These are phyloP conservation scores for Wickerhamomyces alni DNA, from an alignment of 805 yeast species.

Conservation along the genomic window DNA sequence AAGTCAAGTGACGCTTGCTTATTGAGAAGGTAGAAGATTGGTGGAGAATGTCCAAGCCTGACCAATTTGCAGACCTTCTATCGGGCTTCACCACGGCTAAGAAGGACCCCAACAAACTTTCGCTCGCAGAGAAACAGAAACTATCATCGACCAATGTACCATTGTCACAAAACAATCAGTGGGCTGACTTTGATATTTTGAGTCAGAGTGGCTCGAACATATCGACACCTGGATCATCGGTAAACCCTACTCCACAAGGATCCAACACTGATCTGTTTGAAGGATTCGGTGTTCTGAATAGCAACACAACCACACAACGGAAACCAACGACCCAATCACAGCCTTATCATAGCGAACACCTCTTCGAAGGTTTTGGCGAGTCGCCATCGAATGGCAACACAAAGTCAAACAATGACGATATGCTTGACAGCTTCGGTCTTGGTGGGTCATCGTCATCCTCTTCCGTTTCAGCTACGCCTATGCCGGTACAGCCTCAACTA, in stretches of 20 bases:
- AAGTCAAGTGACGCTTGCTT: no score
- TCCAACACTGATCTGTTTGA: slow-evolving; percentile 12
- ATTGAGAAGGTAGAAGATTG: no score
- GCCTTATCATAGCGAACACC: slow-evolving; percentile 5
- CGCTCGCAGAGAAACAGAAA: slow-evolving; percentile 30
- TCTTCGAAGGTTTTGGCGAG: slow-evolving; percentile 17
- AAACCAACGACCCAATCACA: slow-evolving; percentile 2
- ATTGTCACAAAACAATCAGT: slow-evolving; percentile 12
- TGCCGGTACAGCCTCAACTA: slow-evolving; percentile 1
- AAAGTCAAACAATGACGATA: slow-evolving; percentile 4
- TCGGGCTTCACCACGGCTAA: slow-evolving; percentile 16
- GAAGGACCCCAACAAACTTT: slow-evolving; percentile 22
- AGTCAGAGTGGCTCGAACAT: slow-evolving; percentile 2
- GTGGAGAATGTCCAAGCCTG: slow-evolving; percentile 15
- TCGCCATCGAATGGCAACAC: not conserved
- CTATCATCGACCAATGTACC: slow-evolving; percentile 7
- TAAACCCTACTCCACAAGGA: not conserved
- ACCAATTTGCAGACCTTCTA: slow-evolving; percentile 24
- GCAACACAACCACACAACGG: not conserved
- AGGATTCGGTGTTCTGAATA: slow-evolving; percentile 16
- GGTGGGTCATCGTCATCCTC: not conserved
- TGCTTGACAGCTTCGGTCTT: slow-evolving; percentile 15
- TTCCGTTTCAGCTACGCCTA: slow-evolving; percentile 1
- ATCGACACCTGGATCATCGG: not conserved
- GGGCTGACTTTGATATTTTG: slow-evolving; percentile 35